Evolutionary conservation across 129 eudicot species (phyloP).

Genomic region (Flaveria linearis): DNA sequence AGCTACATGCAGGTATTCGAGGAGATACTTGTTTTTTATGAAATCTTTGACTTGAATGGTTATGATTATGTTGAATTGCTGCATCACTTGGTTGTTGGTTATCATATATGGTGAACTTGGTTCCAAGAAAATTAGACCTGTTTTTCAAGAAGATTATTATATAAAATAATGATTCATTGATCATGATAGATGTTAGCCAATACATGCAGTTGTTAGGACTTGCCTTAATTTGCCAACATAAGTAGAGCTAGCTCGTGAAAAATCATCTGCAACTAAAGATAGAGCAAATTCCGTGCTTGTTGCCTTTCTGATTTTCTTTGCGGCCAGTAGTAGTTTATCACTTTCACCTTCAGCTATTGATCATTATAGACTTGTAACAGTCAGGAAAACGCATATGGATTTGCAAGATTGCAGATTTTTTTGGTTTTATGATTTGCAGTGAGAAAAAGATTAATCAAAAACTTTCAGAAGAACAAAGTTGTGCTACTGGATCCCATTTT

Average conservation of each 20-base stretch:
- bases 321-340: constrained; percentile 75
- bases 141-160: background rate
- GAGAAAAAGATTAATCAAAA: background rate
- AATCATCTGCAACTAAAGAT: constrained; percentile 82
- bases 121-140: constrained; percentile 96
- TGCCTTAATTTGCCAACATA: constrained; percentile 92
- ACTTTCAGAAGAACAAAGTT: constrained; percentile 9
- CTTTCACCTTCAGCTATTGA: constrained; percentile 66
- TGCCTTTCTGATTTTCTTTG: constrained; percentile 80
- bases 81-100: constrained; percentile 68
- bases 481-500: background rate
- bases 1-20: constrained; percentile 69
- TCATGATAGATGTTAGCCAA: background rate
- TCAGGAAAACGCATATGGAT: background rate
- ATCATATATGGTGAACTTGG: constrained; percentile 84
- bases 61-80: constrained; percentile 37
- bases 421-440: background rate
- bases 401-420: background rate
- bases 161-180: background rate
- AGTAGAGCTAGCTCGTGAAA: constrained; percentile 84
- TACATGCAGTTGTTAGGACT: constrained; percentile 31
- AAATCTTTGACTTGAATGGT: constrained; percentile 63
- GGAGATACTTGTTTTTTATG: constrained; percentile 74
- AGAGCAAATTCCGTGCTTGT: constrained; percentile 80
- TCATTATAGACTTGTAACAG: constrained; percentile 28